Evolutionary conservation across 345 rosid genomes (phyloP).

Genomic region (Brassica cretica): DNA sequence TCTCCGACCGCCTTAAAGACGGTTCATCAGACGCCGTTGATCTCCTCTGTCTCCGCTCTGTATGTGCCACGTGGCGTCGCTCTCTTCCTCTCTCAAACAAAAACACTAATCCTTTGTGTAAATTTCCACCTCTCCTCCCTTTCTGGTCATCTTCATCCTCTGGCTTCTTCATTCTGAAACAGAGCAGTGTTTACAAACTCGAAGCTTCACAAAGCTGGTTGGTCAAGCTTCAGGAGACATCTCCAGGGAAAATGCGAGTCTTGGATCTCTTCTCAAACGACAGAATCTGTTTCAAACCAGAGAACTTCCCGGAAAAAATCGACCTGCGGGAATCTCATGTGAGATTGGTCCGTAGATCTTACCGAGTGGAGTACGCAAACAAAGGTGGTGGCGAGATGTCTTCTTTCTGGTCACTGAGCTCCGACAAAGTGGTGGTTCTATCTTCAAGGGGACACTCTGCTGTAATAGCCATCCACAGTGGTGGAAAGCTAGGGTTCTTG

Average conservation of each 20-base stretch:
- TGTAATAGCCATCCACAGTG: constrained; percentile 39
- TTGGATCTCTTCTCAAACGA: constrained; percentile 40
- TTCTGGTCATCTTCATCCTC: constrained; percentile 34
- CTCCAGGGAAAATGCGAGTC: constrained; percentile 34
- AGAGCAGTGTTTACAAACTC: constrained; percentile 26
- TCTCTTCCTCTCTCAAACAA: constrained; percentile 17
- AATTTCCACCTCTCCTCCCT: constrained; percentile 24
- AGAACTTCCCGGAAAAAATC: constrained; percentile 3
- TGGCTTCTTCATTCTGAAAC: constrained; percentile 28
- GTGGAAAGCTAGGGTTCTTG: constrained; percentile 37
- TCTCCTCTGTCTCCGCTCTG: constrained; percentile 33
- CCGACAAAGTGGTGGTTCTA: constrained; percentile 32
- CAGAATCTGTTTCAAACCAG: constrained; percentile 9
- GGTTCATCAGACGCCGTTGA: constrained; percentile 26
- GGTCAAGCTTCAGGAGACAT: constrained; percentile 31
- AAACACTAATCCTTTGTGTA: background rate
- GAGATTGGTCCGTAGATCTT: constrained; percentile 23
- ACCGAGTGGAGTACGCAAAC: constrained; percentile 28
- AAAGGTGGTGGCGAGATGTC: constrained; percentile 20
- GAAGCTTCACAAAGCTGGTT: constrained; percentile 4
- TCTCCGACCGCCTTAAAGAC: constrained; percentile 10
- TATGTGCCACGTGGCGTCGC: constrained; percentile 35
- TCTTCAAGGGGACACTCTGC: constrained; percentile 23
- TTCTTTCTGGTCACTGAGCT: constrained; percentile 30
- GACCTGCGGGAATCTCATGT: constrained; percentile 26